Percentiles rank a stretch among this genome's conserved stretches.
These are phyloP conservation scores for Suhomyces chickasaworum DNA, from an alignment of 1,139 yeast genomes.

Conservation along the genomic window DNA sequence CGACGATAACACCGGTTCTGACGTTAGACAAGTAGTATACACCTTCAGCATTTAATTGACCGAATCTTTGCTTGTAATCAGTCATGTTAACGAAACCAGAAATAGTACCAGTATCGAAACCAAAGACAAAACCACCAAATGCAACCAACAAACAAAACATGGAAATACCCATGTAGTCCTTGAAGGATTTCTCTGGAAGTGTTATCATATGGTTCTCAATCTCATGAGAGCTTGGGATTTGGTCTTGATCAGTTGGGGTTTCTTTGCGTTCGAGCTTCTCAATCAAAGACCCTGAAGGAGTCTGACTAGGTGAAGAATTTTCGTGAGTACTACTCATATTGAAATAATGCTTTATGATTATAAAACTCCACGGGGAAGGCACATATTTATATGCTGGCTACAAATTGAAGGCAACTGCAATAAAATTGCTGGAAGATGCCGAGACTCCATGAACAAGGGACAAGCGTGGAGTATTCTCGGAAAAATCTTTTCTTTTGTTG, in stretches of 20 bases:
- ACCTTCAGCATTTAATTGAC: slow-evolving; percentile 21
- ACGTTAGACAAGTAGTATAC: slow-evolving; percentile 39
- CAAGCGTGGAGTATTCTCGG: slow-evolving; percentile 1
- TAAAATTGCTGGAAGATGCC: slow-evolving; percentile 1
- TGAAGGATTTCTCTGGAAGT: slow-evolving; percentile 31
- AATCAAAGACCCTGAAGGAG: slow-evolving; percentile 14
- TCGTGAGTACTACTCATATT: slow-evolving; percentile 8
- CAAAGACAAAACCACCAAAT: slow-evolving; percentile 30
- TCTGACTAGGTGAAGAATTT: slow-evolving; percentile 7
- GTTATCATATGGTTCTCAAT: slow-evolving; percentile 20
- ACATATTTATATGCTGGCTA: slow-evolving; percentile 1
- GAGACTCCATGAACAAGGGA: not conserved
- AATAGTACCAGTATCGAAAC: slow-evolving; percentile 38
- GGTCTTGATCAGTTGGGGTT: slow-evolving; percentile 15
- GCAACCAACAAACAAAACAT: slow-evolving; percentile 26
- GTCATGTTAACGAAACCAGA: slow-evolving; percentile 28
- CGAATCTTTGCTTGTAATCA: slow-evolving; percentile 23
- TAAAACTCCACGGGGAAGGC: not conserved
- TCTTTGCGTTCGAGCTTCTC: slow-evolving; percentile 19
- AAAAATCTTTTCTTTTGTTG: slow-evolving; percentile 8
- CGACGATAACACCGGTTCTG: slow-evolving; percentile 45
- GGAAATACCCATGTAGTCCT: slow-evolving; percentile 22
- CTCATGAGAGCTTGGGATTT: slow-evolving; percentile 14
- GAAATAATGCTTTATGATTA: not conserved
- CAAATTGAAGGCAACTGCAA: not conserved